These are phyloP conservation scores for Talaromyces sp. DNA, from an alignment of 2,329 filamentous ascomycete genomes.

Conservation along the genomic window DNA sequence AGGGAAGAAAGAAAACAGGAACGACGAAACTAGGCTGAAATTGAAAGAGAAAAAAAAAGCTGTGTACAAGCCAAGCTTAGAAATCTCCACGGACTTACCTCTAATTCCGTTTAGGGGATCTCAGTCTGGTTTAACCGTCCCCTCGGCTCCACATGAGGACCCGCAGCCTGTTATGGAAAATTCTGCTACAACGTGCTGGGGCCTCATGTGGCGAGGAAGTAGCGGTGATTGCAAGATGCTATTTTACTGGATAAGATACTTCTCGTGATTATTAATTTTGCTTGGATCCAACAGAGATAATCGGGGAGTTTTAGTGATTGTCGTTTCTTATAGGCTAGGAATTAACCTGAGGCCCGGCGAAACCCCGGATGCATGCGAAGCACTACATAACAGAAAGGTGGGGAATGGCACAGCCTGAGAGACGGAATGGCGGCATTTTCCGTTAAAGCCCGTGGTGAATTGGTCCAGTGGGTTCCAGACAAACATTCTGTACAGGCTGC, in stretches of 20 bases:
- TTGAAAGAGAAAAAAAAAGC: not conserved
- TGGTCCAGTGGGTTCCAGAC: no score
- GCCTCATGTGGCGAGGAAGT: not conserved
- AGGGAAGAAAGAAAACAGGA: not conserved
- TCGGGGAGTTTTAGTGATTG: not conserved
- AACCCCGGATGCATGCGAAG: not conserved
- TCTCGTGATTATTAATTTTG: not conserved
- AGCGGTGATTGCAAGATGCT: slow-evolving; percentile 7
- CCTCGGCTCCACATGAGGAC: slow-evolving; percentile 8
- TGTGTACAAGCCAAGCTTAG: not conserved
- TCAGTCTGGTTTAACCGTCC: not conserved
- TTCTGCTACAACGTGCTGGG: not conserved
- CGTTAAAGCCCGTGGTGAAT: no score
- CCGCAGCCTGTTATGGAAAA: not conserved
- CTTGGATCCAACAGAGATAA: not conserved
- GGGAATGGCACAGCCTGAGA: not conserved
- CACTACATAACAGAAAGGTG: not conserved
- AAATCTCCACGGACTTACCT: not conserved
- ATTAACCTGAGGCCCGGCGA: not conserved
- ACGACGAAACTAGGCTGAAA: not conserved
- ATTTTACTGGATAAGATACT: not conserved
- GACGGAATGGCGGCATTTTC: not conserved
- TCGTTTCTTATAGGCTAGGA: no score
- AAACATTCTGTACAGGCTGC: no score
- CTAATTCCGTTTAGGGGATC: slow-evolving; percentile 3